Evolutionary conservation across 108 stramenopile species (phyloP), one percentile per base, ranked within the genome.

Genomic region (Cyclostephanos invisitatus): DNA sequence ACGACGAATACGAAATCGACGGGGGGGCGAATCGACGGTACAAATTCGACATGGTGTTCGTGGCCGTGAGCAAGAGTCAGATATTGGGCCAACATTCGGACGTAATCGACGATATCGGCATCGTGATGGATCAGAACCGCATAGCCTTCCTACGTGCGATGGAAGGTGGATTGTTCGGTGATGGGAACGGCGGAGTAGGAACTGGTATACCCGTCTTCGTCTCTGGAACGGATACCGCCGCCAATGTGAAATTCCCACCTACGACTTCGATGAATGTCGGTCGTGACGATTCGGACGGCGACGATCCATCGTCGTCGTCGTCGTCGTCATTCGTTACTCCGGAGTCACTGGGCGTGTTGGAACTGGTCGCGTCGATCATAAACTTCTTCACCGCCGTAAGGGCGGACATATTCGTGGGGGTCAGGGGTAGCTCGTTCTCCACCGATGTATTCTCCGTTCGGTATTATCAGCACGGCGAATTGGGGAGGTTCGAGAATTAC

Each of bases 391-490:
- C 87, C 40, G 87, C 87, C 2, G 70, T 83, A 8, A 50, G 70
- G 18, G 84, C 89, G 7, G 72, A 72, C 5, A 56, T 75, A 12
- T 93, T 91, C 61, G 74, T 93, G 40, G 92, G 92, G 7, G 88
- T 89, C 11, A 62, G 66, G 7, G 67, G 80, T 20, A 83, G 81
- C 53, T 83, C 85, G 11, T 93, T 73, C 70, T 86, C 84, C 1
- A 89, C 78, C 10, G 87, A 86, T 78, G 83, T 91, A 17, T 90
- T 85, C 77, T 85, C 89, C 17, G 80, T 80, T 29, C 83, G 92
- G 0, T 89, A 88, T 67, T 81, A 86, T 44, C 62, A 84, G 85
- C 48, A 79, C 75, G 54, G 83, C 83, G 11, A 22, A 12, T 6
- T 37, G 9, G 18, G 86, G 85, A 62, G 55, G 21, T 28, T 35